Percentiles rank a stretch among this genome's conserved stretches.
phyloP scores from a whole-genome alignment of 441 rosid genomes.

The Dalechampia spathulata region DNA sequence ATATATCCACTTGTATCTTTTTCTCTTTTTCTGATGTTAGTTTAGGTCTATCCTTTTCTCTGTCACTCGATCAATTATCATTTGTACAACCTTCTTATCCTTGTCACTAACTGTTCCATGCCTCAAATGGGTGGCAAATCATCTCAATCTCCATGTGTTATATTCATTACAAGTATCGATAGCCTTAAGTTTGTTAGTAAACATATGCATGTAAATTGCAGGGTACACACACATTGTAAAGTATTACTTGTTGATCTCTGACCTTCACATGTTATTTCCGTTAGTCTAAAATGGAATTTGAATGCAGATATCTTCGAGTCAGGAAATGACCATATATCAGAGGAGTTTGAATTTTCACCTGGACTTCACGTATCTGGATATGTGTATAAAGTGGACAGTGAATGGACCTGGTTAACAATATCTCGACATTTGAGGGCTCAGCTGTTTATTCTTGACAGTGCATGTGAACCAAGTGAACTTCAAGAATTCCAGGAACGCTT shows the following conservation, averaged over 20 bases:
- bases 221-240: background rate
- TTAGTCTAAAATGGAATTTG: slow-evolving; percentile 8
- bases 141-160: too few species aligned
- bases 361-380: slow-evolving; percentile 64
- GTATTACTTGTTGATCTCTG: background rate
- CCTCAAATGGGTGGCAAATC: background rate
- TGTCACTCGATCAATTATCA: background rate
- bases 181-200: background rate
- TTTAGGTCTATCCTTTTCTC: too few species aligned
- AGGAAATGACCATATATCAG: slow-evolving; percentile 24
- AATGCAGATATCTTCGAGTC: slow-evolving; percentile 38
- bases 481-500: slow-evolving; percentile 56
- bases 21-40: too few species aligned
- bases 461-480: slow-evolving; percentile 70
- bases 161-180: background rate
- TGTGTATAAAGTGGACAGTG: slow-evolving; percentile 82
- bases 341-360: slow-evolving; percentile 42
- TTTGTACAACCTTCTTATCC: background rate
- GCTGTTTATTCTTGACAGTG: slow-evolving; percentile 70
- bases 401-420: slow-evolving; percentile 82
- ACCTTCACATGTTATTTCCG: background rate
- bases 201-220: background rate
- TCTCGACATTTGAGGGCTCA: slow-evolving; percentile 72
- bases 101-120: background rate
- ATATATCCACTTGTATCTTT: too few species aligned